phyloP scores from a whole-genome alignment of 768 basidiomycete species.

The Kwoniella mangroviensis region DNA sequence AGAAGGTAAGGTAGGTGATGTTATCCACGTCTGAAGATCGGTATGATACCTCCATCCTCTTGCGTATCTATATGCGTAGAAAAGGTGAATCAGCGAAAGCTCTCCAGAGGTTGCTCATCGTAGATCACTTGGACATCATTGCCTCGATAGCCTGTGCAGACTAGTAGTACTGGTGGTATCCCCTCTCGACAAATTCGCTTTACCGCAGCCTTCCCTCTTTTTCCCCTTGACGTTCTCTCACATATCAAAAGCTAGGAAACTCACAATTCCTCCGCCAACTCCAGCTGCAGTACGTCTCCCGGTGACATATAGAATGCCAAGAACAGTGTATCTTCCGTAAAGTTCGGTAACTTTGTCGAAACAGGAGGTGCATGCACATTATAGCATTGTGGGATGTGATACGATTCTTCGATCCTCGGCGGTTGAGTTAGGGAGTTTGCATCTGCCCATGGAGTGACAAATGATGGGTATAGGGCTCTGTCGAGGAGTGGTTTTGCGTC shows the following conservation, averaged over 20 bases:
- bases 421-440: conserved; percentile 63
- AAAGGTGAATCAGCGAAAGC: not conserved
- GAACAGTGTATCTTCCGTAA: conserved; percentile 95
- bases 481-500: not conserved
- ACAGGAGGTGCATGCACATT: conserved; percentile 84
- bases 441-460: conserved; percentile 96
- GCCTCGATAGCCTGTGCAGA: too few species aligned
- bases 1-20: conserved; percentile 70
- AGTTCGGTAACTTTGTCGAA: conserved; percentile 62
- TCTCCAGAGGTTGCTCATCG: too few species aligned
- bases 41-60: conserved; percentile 98
- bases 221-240: not conserved
- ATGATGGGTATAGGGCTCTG: conserved; percentile 85
- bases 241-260: conserved; percentile 54
- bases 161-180: too few species aligned
- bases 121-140: too few species aligned
- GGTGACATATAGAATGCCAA: conserved; percentile 98
- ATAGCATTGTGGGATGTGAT: conserved; percentile 86
- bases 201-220: not conserved
- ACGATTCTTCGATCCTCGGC: conserved; percentile 78
- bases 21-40: conserved; percentile 82
- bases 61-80: conserved; percentile 68
- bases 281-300: conserved; percentile 81
- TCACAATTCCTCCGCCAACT: conserved; percentile 92
- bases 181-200: not conserved